These are phyloP conservation scores for Cytospora mali DNA, from an alignment of 2,329 filamentous ascomycete species.

Conservation along the genomic window DNA sequence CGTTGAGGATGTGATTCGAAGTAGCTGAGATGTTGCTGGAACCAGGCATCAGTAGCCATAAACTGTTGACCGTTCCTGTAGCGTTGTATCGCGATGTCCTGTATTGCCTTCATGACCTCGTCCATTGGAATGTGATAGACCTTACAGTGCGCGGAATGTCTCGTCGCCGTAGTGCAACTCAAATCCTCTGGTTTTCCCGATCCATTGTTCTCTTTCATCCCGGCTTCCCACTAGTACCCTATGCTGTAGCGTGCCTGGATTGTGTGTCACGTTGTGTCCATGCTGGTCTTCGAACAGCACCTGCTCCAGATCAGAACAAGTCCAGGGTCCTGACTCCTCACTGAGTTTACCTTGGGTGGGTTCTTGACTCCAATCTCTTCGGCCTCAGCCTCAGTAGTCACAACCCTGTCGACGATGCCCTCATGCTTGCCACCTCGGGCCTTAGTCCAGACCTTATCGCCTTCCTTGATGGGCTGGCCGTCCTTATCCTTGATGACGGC, in stretches of 20 bases:
- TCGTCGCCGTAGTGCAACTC: not conserved
- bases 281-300: conserved; percentile 44
- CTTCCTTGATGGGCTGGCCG: conserved; percentile 42
- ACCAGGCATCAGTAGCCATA: too few species aligned
- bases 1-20: too few species aligned
- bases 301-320: conserved; percentile 30
- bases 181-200: not conserved
- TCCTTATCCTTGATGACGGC: conserved; percentile 39
- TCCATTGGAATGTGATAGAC: too few species aligned
- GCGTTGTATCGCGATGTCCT: too few species aligned
- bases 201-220: not conserved
- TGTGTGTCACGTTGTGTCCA: conserved; percentile 43
- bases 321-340: conserved; percentile 33
- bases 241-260: conserved; percentile 41
- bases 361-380: not conserved
- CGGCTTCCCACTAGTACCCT: not conserved
- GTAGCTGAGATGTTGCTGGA: too few species aligned
- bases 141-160: too few species aligned
- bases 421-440: conserved; percentile 44
- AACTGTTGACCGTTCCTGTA: too few species aligned
- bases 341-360: not conserved
- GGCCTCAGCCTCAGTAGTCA: conserved; percentile 40
- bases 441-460: conserved; percentile 45
- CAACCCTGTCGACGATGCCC: conserved; percentile 44
- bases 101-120: too few species aligned